These are phyloP conservation scores for Claviceps quebecensis DNA, from an alignment of 2,329 filamentous ascomycete genomes.

Conservation along the genomic window DNA sequence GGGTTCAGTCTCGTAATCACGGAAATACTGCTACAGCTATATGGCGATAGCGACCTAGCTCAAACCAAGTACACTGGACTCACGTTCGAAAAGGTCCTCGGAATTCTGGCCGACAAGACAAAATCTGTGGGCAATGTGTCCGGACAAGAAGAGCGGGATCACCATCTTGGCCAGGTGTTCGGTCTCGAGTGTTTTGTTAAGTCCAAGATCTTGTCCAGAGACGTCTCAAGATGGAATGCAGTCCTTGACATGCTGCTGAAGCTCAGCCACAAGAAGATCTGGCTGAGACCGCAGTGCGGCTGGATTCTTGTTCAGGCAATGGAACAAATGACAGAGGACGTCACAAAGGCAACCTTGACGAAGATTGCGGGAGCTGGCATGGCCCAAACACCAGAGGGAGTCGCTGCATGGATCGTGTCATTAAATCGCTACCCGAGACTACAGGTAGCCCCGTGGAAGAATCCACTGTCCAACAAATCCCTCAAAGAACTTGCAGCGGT, in stretches of 20 bases:
- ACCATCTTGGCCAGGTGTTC: conserved; percentile 74
- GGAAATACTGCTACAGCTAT: conserved; percentile 62
- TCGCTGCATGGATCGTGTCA: conserved; percentile 73
- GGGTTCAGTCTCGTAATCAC: conserved; percentile 84
- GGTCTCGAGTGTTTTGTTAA: conserved; percentile 77
- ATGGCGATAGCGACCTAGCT: conserved; percentile 34
- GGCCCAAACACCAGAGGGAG: conserved; percentile 71
- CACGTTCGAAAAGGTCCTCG: conserved; percentile 41
- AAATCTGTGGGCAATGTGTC: conserved; percentile 37
- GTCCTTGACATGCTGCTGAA: conserved; percentile 62
- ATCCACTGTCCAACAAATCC: conserved; percentile 59
- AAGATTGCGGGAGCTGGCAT: conserved; percentile 50
- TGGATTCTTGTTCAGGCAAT: conserved; percentile 66
- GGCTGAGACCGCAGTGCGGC: conserved; percentile 79
- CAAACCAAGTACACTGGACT: conserved; percentile 35
- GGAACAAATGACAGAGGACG: conserved; percentile 42
- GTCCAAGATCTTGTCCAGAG: conserved; percentile 55
- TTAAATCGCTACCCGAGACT: conserved; percentile 49
- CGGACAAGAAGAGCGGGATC: conserved; percentile 70
- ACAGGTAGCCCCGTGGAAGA: conserved; percentile 58
- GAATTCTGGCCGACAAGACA: conserved; percentile 41
- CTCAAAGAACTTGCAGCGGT: conserved; percentile 57
- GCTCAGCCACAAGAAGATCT: conserved; percentile 68
- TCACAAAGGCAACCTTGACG: conserved; percentile 47
- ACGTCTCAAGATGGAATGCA: conserved; percentile 45